phyloP scores from a whole-genome alignment of 129 eudicot species.

The Pittosporum tobira region DNA sequence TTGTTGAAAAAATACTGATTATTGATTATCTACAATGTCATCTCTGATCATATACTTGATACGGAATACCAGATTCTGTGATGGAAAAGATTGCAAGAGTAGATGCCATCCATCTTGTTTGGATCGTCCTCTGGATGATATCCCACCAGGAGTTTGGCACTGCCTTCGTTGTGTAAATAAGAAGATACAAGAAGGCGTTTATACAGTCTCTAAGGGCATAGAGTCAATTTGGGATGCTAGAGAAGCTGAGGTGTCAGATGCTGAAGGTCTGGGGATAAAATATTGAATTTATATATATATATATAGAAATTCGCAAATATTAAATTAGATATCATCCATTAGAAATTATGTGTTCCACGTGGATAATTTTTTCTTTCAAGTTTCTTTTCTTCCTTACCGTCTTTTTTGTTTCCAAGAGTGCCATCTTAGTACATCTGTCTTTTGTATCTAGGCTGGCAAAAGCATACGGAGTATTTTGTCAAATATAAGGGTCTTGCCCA shows the following conservation, averaged over 20 bases:
- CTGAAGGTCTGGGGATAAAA: conserved; percentile 31
- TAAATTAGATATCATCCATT: not conserved
- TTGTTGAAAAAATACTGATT: not conserved
- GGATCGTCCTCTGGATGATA: conserved; percentile 21
- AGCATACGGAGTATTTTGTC: conserved; percentile 58
- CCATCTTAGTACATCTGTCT: not conserved
- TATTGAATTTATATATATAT: not conserved
- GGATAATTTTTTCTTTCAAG: conserved; percentile 6
- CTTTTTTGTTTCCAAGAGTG: not conserved
- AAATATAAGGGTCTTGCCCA: conserved; percentile 76
- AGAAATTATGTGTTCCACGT: not conserved
- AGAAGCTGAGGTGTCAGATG: conserved; percentile 42
- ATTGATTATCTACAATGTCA: not conserved
- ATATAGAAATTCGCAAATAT: too few relatives aligned
- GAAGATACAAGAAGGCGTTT: conserved; percentile 32
- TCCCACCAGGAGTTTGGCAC: conserved; percentile 33
- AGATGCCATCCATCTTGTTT: conserved; percentile 40
- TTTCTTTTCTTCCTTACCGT: not conserved
- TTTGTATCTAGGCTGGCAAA: conserved; percentile 29
- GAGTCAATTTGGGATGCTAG: conserved; percentile 60
- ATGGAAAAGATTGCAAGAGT: conserved; percentile 41
- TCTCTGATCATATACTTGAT: conserved; percentile 12
- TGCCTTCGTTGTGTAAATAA: conserved; percentile 40
- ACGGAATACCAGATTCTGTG: conserved; percentile 31
- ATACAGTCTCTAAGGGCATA: conserved; percentile 30